Conservation (phyloP, 2,329 filamentous ascomycete species). For the Ustulina deusta region DNA sequence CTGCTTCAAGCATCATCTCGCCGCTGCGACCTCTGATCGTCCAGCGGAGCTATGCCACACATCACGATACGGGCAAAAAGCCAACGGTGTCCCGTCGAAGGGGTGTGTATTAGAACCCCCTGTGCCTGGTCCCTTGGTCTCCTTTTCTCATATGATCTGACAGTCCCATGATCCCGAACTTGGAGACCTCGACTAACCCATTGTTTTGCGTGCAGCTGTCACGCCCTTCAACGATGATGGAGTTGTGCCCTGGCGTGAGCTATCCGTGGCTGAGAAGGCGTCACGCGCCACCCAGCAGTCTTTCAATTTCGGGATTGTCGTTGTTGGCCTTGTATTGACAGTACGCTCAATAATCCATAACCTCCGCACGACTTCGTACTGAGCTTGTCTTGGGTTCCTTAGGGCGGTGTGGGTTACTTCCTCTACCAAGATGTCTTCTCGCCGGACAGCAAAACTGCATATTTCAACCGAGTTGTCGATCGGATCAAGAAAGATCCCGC, state of each 20-base stretch:
- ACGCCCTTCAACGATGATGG: conserved; percentile 91
- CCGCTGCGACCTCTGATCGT: conserved; percentile 54
- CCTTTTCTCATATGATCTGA: not conserved
- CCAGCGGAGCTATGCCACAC: conserved; percentile 69
- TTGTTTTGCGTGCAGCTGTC: conserved; percentile 62
- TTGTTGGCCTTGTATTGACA: conserved; percentile 80
- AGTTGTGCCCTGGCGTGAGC: conserved; percentile 80
- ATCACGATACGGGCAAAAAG: conserved; percentile 58
- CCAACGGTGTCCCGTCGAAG: conserved; percentile 66
- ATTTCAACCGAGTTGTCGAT: conserved; percentile 89
- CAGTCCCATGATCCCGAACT: not conserved
- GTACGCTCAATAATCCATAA: conserved; percentile 59
- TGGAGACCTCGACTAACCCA: not conserved
- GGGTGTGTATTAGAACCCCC: conserved; percentile 19
- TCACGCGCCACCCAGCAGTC: conserved; percentile 89
- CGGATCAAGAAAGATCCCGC: conserved; percentile 78
- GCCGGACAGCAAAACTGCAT: conserved; percentile 83
- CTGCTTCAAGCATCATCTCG: conserved; percentile 49
- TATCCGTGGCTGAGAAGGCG: conserved; percentile 81
- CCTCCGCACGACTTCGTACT: not conserved
- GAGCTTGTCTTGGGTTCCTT: conserved; percentile 21
- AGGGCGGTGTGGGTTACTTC: conserved; percentile 82
- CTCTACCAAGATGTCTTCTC: conserved; percentile 87
- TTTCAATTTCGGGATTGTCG: conserved; percentile 84
- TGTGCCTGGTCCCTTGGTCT: conserved; percentile 3